Evolutionary conservation across 805 yeast genomes (phyloP), one percentile per base, ranked within the genome.

Genomic region (Yarrowia yakushimensis): DNA sequence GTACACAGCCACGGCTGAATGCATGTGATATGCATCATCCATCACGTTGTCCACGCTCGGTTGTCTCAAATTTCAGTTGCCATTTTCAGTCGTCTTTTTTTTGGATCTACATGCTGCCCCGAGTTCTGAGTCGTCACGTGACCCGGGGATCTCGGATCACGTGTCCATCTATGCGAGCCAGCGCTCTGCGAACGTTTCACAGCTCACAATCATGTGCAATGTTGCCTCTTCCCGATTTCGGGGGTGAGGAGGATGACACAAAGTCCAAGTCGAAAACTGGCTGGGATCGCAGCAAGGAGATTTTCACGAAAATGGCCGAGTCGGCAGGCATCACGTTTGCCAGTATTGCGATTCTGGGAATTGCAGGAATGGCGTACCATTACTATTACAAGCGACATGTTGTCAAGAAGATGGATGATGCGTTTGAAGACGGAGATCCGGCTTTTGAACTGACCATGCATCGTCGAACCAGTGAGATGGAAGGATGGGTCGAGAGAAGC

Each of bases 341-440:
- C 15, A 85, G 92, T 2, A 72, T 88, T 34, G 78, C 83, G 2
- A 82, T 88, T 36, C 77, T 89, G 17, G 93, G 88, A 0, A 73
- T 83, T 1, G 87, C 93, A 2, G 96, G 96, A 2, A 69, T 83
- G n/a, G 68, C 81, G 13, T 88, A 88, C 70, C 96, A 88, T 70
- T 77, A 78, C 48, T 75, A 82, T 52, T 88, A 88, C 72, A 77
- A 81, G 45, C 54, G 66, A 3, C 87, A 83, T 67, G 90, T 88
- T 0, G 70, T 86, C 22, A 76, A 77, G 55, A 87, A 88, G 70
- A 87, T 88, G 77, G 81, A 81, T 59, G 67, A 67, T 12, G 89
- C 94, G 0, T 88, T 88, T 65, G 85, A 85, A 11, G 78, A 75
- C 28, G 90, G 87, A 5, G 90, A 86, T 65, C 82, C 86, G 0